Conservation (phyloP, 495 filamentous ascomycete genomes). For the Penicillium salamii region DNA sequence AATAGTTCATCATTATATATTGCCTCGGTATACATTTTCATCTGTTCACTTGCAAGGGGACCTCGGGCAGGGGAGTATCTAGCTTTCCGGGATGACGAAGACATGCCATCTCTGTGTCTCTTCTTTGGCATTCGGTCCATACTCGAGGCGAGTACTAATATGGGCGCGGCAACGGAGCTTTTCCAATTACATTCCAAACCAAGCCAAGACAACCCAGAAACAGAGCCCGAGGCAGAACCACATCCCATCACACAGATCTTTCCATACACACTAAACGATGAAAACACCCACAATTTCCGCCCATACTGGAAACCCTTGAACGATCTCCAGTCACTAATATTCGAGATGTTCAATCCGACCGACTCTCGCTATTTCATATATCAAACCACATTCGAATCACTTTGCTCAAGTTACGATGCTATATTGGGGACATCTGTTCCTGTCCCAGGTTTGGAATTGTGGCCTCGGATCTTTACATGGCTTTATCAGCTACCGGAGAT, state of each 20-base stretch:
- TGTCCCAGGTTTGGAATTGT: not conserved
- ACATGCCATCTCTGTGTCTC: not conserved
- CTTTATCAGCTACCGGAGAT: not conserved
- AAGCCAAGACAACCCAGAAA: no score
- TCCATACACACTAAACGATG: no score
- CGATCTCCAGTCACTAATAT: no score
- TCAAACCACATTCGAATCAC: not conserved
- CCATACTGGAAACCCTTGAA: no score
- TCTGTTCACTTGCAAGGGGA: no score
- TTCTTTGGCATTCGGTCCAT: slow-evolving; percentile 11
- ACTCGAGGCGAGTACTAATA: not conserved
- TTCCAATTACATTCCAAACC: no score
- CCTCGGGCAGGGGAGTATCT: slow-evolving; percentile 13
- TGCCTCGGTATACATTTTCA: no score
- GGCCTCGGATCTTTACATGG: not conserved
- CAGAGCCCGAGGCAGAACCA: no score
- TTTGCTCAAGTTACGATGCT: not conserved
- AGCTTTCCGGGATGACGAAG: slow-evolving; percentile 9
- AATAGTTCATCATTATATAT: no score
- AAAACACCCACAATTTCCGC: no score
- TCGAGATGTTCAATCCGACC: not conserved
- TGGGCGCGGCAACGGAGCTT: not conserved
- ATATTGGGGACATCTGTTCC: not conserved
- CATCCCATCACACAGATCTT: no score
- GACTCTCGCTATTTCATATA: not conserved